phyloP scores from a whole-genome alignment of 2,329 filamentous ascomycete genomes.

The Colletotrichum navitas region DNA sequence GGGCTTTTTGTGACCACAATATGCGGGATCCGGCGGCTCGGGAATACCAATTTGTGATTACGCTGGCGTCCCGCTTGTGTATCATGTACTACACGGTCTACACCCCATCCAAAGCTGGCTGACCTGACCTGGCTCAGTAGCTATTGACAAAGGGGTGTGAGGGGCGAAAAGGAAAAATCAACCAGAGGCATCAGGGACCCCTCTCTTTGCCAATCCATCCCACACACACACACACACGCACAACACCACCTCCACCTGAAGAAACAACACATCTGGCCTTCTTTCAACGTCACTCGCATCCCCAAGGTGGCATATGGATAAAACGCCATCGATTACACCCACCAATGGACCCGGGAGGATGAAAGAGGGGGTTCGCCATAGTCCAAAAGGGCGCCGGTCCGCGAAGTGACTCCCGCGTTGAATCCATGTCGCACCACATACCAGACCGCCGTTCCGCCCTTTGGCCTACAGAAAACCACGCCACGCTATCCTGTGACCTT shows the following conservation, averaged over 20 bases:
- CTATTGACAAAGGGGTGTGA: conserved; percentile 30
- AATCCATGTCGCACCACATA: conserved; percentile 32
- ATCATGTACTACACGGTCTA: conserved; percentile 14
- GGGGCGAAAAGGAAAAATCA: conserved; percentile 24
- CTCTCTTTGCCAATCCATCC: conserved; percentile 13
- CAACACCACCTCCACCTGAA: conserved; percentile 2
- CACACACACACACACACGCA: conserved; percentile 21
- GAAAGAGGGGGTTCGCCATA: conserved; percentile 22
- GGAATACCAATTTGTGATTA: conserved; percentile 38
- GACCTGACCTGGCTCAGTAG: conserved; percentile 20
- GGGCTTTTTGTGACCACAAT: conserved; percentile 22
- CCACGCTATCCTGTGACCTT: conserved; percentile 19
- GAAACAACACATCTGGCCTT: conserved; percentile 35
- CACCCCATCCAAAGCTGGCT: conserved; percentile 16
- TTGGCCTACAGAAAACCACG: conserved; percentile 21
- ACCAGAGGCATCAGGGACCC: conserved; percentile 28
- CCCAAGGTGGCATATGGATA: neutral
- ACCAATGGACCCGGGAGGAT: conserved; percentile 2
- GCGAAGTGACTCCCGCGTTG: conserved; percentile 11
- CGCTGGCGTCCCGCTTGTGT: conserved; percentile 38
- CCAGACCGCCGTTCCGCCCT: conserved; percentile 39
- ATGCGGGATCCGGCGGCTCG: conserved; percentile 40
- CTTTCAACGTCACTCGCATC: conserved; percentile 37
- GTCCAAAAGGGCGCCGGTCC: conserved; percentile 5
- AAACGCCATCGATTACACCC: conserved; percentile 7